These are phyloP conservation scores for Alternaria ventricosa DNA, from an alignment of 2,329 filamentous ascomycete genomes.

Conservation along the genomic window DNA sequence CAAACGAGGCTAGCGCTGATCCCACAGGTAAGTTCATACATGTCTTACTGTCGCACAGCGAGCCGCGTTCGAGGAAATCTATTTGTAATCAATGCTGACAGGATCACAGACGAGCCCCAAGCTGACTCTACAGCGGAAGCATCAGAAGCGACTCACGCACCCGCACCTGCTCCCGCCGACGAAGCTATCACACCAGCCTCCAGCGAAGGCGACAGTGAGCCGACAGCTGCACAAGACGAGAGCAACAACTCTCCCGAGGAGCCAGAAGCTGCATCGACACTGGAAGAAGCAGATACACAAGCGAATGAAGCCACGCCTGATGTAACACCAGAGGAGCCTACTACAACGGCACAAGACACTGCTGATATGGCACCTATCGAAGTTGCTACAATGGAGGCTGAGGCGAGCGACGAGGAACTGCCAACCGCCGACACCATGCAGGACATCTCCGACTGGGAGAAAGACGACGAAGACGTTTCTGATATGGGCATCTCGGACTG, in stretches of 20 bases:
- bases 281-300: neutral
- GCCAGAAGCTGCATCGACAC: neutral
- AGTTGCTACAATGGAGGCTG: neutral
- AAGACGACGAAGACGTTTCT: neutral
- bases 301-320: neutral
- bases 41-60: neutral
- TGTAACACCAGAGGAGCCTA: neutral
- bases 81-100: neutral
- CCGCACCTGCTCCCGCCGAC: neutral
- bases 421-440: neutral
- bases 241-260: neutral
- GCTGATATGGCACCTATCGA: neutral
- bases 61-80: neutral
- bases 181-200: neutral
- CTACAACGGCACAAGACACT: neutral
- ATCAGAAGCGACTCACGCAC: neutral
- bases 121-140: neutral
- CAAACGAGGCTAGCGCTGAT: neutral
- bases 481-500: neutral
- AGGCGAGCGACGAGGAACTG: neutral
- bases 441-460: neutral
- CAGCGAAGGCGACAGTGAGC: neutral
- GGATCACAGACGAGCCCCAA: neutral
- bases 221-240: neutral
- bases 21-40: neutral